Evolutionary conservation across 2,329 filamentous ascomycete species (phyloP).

Genomic region (Xylariaceae sp.): DNA sequence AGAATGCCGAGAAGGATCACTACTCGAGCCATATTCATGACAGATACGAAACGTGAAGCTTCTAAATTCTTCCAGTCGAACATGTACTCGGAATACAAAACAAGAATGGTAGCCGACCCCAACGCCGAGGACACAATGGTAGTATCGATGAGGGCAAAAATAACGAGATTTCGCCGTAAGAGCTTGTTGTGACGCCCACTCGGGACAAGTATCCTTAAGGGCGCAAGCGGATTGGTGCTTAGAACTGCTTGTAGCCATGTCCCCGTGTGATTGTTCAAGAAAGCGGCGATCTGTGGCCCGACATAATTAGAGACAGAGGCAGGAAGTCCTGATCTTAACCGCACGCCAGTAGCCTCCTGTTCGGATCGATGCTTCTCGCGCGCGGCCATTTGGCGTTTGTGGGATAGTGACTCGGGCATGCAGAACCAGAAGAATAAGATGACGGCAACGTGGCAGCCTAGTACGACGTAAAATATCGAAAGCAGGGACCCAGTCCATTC

Average conservation of each 20-base stretch:
- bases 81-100: constrained; percentile 79
- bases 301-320: constrained; percentile 17
- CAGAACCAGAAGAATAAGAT: constrained; percentile 70
- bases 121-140: constrained; percentile 81
- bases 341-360: constrained; percentile 43
- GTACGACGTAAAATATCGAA: constrained; percentile 80
- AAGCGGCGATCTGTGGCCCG: constrained; percentile 23
- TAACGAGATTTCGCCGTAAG: constrained; percentile 78
- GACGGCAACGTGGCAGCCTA: constrained; percentile 74
- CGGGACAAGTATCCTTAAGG: constrained; percentile 78
- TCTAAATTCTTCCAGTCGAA: constrained; percentile 85
- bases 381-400: constrained; percentile 69
- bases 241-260: constrained; percentile 41
- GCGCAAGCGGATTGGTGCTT: constrained; percentile 70
- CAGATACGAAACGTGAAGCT: constrained; percentile 77
- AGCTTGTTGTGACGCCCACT: constrained; percentile 63
- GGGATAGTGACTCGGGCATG: constrained; percentile 83
- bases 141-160: constrained; percentile 79
- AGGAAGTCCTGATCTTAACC: constrained; percentile 26
- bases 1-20: constrained; percentile 73
- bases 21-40: constrained; percentile 78
- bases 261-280: constrained; percentile 28
- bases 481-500: constrained; percentile 74
- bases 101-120: constrained; percentile 76
- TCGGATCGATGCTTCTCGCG: constrained; percentile 65